Evolutionary conservation across 352 stramenopile species (phyloP), one percentile per base, ranked within the genome.

Genomic region (Pythium aristosporum): DNA sequence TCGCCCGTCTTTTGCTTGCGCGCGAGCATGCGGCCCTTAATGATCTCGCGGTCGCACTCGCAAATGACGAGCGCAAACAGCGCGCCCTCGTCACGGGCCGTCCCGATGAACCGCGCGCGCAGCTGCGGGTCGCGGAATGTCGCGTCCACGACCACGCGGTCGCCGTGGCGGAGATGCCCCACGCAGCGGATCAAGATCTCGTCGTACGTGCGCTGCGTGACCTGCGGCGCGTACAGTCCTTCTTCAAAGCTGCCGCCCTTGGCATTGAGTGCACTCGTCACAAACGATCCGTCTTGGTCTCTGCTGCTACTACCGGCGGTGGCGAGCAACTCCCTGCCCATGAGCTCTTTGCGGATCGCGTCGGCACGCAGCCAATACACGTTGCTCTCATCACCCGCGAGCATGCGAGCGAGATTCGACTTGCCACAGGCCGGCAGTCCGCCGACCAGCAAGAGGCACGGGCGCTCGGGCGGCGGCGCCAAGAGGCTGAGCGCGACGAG

Each of bases 11-110:
- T 60, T 50, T 59, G 52, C 21, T 39, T 79, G 32, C 80, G 76
- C 25, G 79, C 79, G 11, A 89, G 50, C 69, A 91, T 71, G 32
- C 82, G 75, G 2, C 80, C 80, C 36, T 79, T 82, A 63, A 80
- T 73, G 60, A 89, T 86, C 66, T 91, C 82, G 4, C 80, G 82
- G 66, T 89, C 72, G 58, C 82, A 91, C 41, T 84, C 75, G 60
- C 79, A 88, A 43, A 87, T 66, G 30, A 88, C 68, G 10, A 89
- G 63, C 3, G 73, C 80, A 28, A 84, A 80, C 15, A 85, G 23
- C 16, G 77, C 71, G 42, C 82, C 80, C 72, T 89, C 79, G n/a
- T 67, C 58, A 12, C 63, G 70, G 20, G 79, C 78, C 9, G 67
- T 89, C 53, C 69, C 69, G 20, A 89, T 70, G 50, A 89, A 89